phyloP scores from a whole-genome alignment of 2,329 filamentous ascomycete species.

The Paradendryphiella salina region DNA sequence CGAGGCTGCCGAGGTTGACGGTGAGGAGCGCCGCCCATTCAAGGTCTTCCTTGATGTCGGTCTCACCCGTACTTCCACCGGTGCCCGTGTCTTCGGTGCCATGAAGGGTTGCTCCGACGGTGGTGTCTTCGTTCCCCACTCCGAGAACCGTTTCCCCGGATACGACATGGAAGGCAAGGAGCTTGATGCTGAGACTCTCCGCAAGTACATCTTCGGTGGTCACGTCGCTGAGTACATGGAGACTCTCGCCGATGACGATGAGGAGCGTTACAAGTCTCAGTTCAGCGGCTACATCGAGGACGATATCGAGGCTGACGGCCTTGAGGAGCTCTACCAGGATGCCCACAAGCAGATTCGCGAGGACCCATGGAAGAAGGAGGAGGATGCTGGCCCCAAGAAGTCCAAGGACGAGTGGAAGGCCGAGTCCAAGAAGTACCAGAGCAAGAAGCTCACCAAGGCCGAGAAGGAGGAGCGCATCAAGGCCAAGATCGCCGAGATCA shows the following conservation, averaged over 20 bases:
- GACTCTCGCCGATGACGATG: slow-evolving; percentile 97
- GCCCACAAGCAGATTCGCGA: slow-evolving; percentile 96
- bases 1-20: slow-evolving; percentile 90
- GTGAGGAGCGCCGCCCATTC: slow-evolving; percentile 91
- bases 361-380: slow-evolving; percentile 94
- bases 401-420: slow-evolving; percentile 95
- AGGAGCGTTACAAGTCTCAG: slow-evolving; percentile 99
- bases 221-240: slow-evolving; percentile 99
- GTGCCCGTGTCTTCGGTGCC: slow-evolving; percentile 97
- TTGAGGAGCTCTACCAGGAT: slow-evolving; percentile 95
- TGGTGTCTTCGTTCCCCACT: slow-evolving; percentile 96
- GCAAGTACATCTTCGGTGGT: slow-evolving; percentile 98
- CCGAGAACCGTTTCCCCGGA: slow-evolving; percentile 98
- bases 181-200: slow-evolving; percentile 93
- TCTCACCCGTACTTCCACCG: slow-evolving; percentile 94
- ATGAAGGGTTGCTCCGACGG: slow-evolving; percentile 99
- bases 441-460: slow-evolving; percentile 75
- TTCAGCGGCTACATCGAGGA: slow-evolving; percentile 98
- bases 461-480: slow-evolving; percentile 83
- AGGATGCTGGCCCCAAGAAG: slow-evolving; percentile 80
- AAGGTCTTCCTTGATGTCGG: slow-evolving; percentile 99
- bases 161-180: slow-evolving; percentile 98
- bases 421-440: slow-evolving; percentile 88
- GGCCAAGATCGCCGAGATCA: slow-evolving; percentile 86
- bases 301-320: slow-evolving; percentile 91